These are phyloP conservation scores for Cubamyces sp. DNA, from an alignment of 768 basidiomycete species.

Conservation along the genomic window DNA sequence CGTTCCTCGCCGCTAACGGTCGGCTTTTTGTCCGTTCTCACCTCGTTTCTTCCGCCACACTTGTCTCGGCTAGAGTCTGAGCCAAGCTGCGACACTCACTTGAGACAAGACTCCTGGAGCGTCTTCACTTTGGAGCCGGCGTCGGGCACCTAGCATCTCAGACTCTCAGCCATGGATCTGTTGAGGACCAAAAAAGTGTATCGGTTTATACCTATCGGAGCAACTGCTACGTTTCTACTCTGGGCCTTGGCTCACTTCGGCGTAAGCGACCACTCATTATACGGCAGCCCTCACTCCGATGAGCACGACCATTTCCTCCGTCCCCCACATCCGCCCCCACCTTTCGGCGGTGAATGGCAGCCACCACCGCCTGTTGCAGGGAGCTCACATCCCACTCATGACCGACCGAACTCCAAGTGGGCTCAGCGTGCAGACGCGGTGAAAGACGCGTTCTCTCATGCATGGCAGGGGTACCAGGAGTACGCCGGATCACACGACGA, in stretches of 20 bases:
- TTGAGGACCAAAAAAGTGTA: neutral
- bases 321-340: slow-evolving; percentile 11
- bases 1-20: no score
- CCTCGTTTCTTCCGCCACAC: no score
- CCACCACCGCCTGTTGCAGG: neutral
- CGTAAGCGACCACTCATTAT: neutral
- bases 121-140: no score
- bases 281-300: slow-evolving; percentile 9
- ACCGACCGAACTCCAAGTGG: slow-evolving; percentile 46
- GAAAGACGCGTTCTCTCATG: slow-evolving; percentile 65
- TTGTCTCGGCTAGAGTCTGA: no score
- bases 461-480: slow-evolving; percentile 64
- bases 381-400: neutral
- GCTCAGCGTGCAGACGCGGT: slow-evolving; percentile 56
- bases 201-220: slow-evolving; percentile 15
- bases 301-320: slow-evolving; percentile 13
- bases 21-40: no score
- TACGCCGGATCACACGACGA: slow-evolving; percentile 69
- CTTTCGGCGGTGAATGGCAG: neutral
- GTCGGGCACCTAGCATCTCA: neutral
- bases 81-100: no score
- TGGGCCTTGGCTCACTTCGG: slow-evolving; percentile 15
- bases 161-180: slow-evolving; percentile 1
- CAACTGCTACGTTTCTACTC: slow-evolving; percentile 8
- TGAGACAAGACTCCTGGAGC: no score